Evolutionary conservation across 805 yeast genomes (phyloP).

Genomic region (Clavispora vitiphila): DNA sequence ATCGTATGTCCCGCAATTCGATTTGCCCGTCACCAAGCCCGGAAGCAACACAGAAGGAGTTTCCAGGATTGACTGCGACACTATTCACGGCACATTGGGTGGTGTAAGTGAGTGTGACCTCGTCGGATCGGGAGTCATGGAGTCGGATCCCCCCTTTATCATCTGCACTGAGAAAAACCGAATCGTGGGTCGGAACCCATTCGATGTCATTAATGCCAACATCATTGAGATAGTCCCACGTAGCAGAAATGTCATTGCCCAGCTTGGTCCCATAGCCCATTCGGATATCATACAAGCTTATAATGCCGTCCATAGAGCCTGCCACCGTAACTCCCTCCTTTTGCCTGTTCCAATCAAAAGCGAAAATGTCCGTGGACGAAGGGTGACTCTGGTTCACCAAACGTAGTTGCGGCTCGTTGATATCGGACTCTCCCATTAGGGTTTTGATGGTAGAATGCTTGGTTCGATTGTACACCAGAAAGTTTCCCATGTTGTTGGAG

Average conservation of each 20-base stretch:
- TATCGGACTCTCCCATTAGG: constrained; percentile 21
- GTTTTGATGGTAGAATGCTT: constrained; percentile 51
- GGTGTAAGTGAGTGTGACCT: background rate
- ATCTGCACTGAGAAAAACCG: constrained; percentile 60
- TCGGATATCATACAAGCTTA: constrained; percentile 65
- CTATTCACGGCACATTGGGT: constrained; percentile 46
- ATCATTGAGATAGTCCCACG: background rate
- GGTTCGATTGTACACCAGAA: constrained; percentile 74
- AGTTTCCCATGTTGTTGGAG: constrained; percentile 59
- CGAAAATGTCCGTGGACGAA: constrained; percentile 51
- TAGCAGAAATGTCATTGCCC: background rate
- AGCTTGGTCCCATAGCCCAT: background rate
- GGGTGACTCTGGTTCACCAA: constrained; percentile 27
- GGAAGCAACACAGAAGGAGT: constrained; percentile 55
- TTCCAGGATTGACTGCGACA: constrained; percentile 54
- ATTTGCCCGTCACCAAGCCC: constrained; percentile 61
- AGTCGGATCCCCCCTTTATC: constrained; percentile 53
- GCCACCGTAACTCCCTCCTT: constrained; percentile 56
- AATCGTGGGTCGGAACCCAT: constrained; percentile 62
- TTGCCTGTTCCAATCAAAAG: constrained; percentile 68
- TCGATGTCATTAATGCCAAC: constrained; percentile 66
- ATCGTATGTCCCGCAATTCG: constrained; percentile 63
- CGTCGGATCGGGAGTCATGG: constrained; percentile 46
- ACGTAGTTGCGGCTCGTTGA: constrained; percentile 46
- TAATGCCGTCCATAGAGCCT: constrained; percentile 59